Evolutionary conservation across 768 basidiomycete genomes (phyloP).

Genomic region (Collybiopsis confluens): DNA sequence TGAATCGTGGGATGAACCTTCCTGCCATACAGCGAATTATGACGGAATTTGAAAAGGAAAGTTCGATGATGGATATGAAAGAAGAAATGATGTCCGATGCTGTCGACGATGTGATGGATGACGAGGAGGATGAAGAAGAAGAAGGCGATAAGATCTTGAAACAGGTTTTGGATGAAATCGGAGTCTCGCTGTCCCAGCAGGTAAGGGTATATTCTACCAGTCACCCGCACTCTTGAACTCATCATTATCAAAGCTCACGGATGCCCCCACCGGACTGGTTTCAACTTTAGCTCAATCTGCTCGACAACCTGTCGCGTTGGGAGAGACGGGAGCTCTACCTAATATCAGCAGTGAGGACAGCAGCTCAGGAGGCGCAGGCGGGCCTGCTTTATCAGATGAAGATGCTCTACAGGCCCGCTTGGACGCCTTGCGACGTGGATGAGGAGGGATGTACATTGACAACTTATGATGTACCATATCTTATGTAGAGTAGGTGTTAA

Average conservation of each 20-base stretch:
- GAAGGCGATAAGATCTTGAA: slow-evolving; percentile 95
- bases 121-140: slow-evolving; percentile 94
- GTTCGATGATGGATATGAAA: slow-evolving; percentile 99
- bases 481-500: background rate
- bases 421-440: slow-evolving; percentile 81
- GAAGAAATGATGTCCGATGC: slow-evolving; percentile 99
- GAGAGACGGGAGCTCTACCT: slow-evolving; percentile 37
- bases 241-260: slow-evolving; percentile 60
- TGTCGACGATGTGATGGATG: slow-evolving; percentile 96
- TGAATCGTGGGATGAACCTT: slow-evolving; percentile 95
- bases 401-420: slow-evolving; percentile 92
- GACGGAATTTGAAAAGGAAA: slow-evolving; percentile 98
- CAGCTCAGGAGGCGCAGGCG: slow-evolving; percentile 23
- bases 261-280: slow-evolving; percentile 75
- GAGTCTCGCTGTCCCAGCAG: slow-evolving; percentile 85
- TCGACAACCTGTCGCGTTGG: slow-evolving; percentile 82
- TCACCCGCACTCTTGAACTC: slow-evolving; percentile 11
- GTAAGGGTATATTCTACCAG: slow-evolving; percentile 28
- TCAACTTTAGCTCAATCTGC: slow-evolving; percentile 54
- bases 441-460: slow-evolving; percentile 14
- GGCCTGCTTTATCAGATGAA: slow-evolving; percentile 62
- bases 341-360: slow-evolving; percentile 22
- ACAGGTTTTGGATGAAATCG: slow-evolving; percentile 96
- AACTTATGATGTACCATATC: too few relatives aligned
- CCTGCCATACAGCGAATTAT: slow-evolving; percentile 94